A percentile compares a stretch with the other conserved stretches of the same genome.
Evolutionary conservation across 257 asterid species (phyloP).

Genomic region (Craterostigma plantagineum): DNA sequence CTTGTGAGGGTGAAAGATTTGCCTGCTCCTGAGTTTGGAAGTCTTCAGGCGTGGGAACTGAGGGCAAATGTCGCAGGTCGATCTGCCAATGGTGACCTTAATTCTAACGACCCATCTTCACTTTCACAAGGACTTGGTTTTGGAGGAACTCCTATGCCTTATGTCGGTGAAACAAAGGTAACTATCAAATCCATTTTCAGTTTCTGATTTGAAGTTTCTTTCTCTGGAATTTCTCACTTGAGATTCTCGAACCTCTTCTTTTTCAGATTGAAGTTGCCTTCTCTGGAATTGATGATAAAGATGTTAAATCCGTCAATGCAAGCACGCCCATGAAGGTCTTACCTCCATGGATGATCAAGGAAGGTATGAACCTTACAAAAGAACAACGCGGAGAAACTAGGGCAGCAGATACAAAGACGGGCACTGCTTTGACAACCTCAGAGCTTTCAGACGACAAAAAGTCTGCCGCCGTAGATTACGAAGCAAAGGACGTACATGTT

Average conservation of each 20-base stretch:
- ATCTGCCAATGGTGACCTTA: slow-evolving; percentile 43
- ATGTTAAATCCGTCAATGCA: slow-evolving; percentile 30
- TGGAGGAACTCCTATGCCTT: slow-evolving; percentile 84
- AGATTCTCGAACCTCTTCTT: background rate
- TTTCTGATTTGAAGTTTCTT: too few species aligned
- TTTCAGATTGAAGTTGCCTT: slow-evolving; percentile 85
- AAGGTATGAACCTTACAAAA: slow-evolving; percentile 75
- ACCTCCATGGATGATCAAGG: slow-evolving; percentile 96
- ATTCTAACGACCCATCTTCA: slow-evolving; percentile 37
- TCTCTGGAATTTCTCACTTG: too few species aligned
- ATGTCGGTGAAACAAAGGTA: slow-evolving; percentile 84
- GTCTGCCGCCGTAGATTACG: slow-evolving; percentile 26
- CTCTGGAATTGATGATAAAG: slow-evolving; percentile 69
- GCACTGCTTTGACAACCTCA: slow-evolving; percentile 19
- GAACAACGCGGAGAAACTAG: slow-evolving; percentile 84
- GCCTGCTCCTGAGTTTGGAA: slow-evolving; percentile 73
- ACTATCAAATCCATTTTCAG: background rate
- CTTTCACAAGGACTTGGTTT: slow-evolving; percentile 30
- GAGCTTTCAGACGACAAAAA: slow-evolving; percentile 63
- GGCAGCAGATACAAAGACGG: too few species aligned
- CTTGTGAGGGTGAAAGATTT: slow-evolving; percentile 80
- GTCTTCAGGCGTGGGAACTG: slow-evolving; percentile 83
- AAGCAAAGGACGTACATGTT: slow-evolving; percentile 50
- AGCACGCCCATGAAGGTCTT: slow-evolving; percentile 51
- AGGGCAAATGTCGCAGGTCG: slow-evolving; percentile 57